Base-by-base conservation (phyloP, 2,329 filamentous ascomycete genomes). In the Bipolaris cookei region DNA sequence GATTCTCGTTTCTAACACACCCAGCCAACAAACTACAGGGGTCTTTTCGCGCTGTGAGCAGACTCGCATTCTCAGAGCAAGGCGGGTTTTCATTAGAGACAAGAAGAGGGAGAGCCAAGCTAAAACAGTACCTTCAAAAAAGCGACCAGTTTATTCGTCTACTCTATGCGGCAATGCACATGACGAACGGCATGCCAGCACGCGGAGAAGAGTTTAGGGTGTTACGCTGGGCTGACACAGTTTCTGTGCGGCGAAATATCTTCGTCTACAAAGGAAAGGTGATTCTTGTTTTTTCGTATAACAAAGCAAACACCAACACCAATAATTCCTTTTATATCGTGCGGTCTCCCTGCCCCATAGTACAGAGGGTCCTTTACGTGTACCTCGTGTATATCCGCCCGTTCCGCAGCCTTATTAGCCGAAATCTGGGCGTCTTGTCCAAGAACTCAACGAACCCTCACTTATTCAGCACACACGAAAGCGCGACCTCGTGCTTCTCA, bases 221-320 rank as follows among this genome's bases (percentile, higher is more conserved):
- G 11, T 23, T 57, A 41, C 37, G 44, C 7, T 57, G 16, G 54
- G 54, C 49, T n/a, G 32, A 57, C 13, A 53, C 30, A 30, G 34
- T 53, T 20, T 28, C 43, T 37, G 44, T 53, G 20, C 49, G 21
- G 38, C 49, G 38, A 45, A 57, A 57, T 25, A 52, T 57, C 34
- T 57, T 57, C 20, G 13, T 57, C n/a, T 57, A 57, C 20, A 57
- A 57, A 49, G 43, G 30, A 20, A 49, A 34, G n/a, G 13, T 57
- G 4, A 57, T 57, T 14, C 54, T 57, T 30, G 23, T 28, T 57
- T 57, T 57, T 44, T 25, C 48, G n/a, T 52, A 56, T 35, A 56
- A 56, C 35, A 56, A 56, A 28, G 16, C 18, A 39, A 6, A 13
- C 23, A 25, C n/a, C 11, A 35, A 35, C 11, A 35, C 34, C 11